Base-by-base conservation (phyloP, 805 yeast genomes). In the Saturnispora besseyi region DNA sequence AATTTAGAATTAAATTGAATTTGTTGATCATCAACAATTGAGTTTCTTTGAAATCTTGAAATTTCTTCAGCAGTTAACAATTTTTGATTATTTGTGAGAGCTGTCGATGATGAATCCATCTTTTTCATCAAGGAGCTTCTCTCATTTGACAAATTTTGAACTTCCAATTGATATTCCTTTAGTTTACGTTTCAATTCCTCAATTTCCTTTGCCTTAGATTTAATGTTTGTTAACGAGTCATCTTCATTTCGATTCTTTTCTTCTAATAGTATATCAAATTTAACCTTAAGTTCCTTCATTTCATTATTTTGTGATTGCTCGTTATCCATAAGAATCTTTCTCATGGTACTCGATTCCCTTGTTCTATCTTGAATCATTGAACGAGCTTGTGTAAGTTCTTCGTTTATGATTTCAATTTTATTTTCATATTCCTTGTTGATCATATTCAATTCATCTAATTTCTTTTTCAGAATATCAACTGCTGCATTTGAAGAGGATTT, bases 311-410 rank as follows among this genome's bases (percentile, higher is more conserved):
- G 74, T 36, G 71, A 74, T 42, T 79, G 81, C 57, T 89, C 91
- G 5, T 78, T 74, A 42, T 87, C 96, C 43, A 78, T 64, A 29
- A 90, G 60, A 36, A 87, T 63, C 51, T 85, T 71, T 57, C 95
- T 74, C 65, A 89, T 77, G 0, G 87, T 80, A 1, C 81, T 71
- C 0, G 87, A 74, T 65, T 91, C 98, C 46, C 90, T 72, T 0
- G 86, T 79, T 53, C 95, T 77, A 59, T 89, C 96, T 59, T 83
- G 93, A 2, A 90, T 65, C 64, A 82, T 71, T 31, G 78, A 75
- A 49, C 87, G 76, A 4, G 86, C 71, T 51, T 90, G 97, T 10
- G 76, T 70, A n/a, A 91, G 67, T 60, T 90, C 96, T 50, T 88
- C 96, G 56, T 86, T 89, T 29, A 90, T 62, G 2, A 79, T 76